Conservation (phyloP, 2,329 filamentous ascomycete species). For the Fusarium piperis region DNA sequence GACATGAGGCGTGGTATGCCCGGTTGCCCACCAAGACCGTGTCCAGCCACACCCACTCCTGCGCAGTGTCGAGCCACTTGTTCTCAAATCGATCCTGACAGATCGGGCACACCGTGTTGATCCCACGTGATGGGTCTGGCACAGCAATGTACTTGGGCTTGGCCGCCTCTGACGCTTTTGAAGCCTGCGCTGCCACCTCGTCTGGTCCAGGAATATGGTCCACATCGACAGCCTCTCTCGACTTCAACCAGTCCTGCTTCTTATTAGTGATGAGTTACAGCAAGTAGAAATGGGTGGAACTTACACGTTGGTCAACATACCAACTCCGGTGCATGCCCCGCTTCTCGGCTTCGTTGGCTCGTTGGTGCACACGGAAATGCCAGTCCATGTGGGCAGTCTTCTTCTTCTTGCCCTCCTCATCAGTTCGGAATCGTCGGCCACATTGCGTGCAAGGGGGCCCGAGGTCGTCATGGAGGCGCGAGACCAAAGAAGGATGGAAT, state of each 20-base stretch:
- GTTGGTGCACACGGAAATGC: conserved; percentile 95
- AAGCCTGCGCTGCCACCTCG: conserved; percentile 45
- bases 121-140: conserved; percentile 78
- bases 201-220: conserved; percentile 54
- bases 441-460: conserved; percentile 92
- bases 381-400: conserved; percentile 96
- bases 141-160: conserved; percentile 81
- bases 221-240: conserved; percentile 80
- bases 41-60: conserved; percentile 98
- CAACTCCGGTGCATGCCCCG: conserved; percentile 91
- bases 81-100: conserved; percentile 96
- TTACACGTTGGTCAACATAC: conserved; percentile 89
- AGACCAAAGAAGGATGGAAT: conserved; percentile 78
- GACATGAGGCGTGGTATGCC: conserved; percentile 91
- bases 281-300: conserved; percentile 38
- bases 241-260: conserved; percentile 85
- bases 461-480: conserved; percentile 79
- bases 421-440: conserved; percentile 83
- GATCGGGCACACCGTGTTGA: conserved; percentile 86
- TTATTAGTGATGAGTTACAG: conserved; percentile 39
- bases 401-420: conserved; percentile 80
- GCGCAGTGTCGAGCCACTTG: conserved; percentile 89
- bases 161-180: conserved; percentile 52
- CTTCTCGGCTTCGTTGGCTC: conserved; percentile 86
- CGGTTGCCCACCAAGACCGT: conserved; percentile 80